phyloP scores from a whole-genome alignment of 306 rosid genomes.

The Glycine soja region DNA sequence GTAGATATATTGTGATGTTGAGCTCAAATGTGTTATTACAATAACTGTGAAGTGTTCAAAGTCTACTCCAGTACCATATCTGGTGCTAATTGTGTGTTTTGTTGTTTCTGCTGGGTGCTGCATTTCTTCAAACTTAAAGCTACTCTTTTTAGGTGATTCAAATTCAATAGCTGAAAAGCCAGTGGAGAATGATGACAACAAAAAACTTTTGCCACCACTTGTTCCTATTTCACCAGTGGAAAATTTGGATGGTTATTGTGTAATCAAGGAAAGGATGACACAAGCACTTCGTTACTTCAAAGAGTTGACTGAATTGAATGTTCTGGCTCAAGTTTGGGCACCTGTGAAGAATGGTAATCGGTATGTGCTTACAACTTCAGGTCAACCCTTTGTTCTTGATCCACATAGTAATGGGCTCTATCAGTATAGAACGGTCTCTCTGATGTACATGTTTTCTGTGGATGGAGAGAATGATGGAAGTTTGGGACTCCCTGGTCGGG shows the following conservation, averaged over 20 bases:
- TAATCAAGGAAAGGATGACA: constrained; percentile 83
- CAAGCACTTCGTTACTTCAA: constrained; percentile 86
- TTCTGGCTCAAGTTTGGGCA: constrained; percentile 95
- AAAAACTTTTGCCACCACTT: constrained; percentile 51
- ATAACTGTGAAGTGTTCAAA: constrained; percentile 25
- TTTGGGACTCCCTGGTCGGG: constrained; percentile 90
- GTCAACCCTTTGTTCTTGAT: constrained; percentile 88
- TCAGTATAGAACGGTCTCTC: constrained; percentile 78
- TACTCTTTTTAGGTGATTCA: constrained; percentile 62
- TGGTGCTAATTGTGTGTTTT: constrained; percentile 30
- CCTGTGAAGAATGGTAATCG: constrained; percentile 72
- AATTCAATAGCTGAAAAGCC: constrained; percentile 55
- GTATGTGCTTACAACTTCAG: constrained; percentile 80
- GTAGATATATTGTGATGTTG: constrained; percentile 16
- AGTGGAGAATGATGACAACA: constrained; percentile 54
- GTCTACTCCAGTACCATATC: constrained; percentile 16
- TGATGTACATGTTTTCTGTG: constrained; percentile 70
- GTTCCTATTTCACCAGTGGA: constrained; percentile 55
- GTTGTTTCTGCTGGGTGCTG: constrained; percentile 27
- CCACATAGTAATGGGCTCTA: constrained; percentile 78
- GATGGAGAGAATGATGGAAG: constrained; percentile 71
- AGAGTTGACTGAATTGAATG: constrained; percentile 79
- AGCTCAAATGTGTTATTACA: background rate
- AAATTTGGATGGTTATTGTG: constrained; percentile 60
- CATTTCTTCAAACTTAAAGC: constrained; percentile 50